Evolutionary conservation across 169 alveolate species (phyloP).

Genomic region (Cystoisospora suis): DNA sequence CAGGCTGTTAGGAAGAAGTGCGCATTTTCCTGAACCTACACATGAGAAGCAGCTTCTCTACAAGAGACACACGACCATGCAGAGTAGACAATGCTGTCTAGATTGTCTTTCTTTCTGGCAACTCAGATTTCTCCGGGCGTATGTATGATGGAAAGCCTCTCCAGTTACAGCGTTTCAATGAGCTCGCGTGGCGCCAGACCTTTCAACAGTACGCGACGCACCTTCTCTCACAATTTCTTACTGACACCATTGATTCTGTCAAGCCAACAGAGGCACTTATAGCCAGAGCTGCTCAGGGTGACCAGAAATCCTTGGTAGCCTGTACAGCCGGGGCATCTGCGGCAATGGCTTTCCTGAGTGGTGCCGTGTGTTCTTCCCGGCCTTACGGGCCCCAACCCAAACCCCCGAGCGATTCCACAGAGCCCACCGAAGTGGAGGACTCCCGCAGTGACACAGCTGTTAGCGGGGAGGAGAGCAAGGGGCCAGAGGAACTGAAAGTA

Average conservation of each 20-base stretch:
- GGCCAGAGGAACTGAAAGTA: background rate
- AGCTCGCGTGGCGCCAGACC: conserved; percentile 52
- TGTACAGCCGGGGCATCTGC: conserved; percentile 26
- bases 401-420: background rate
- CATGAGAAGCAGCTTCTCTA: too few species aligned
- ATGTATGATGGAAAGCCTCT: conserved; percentile 64
- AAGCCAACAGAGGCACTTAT: background rate
- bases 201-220: conserved; percentile 33
- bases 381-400: background rate
- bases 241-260: background rate
- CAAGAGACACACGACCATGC: too few species aligned
- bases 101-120: too few species aligned
- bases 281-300: background rate
- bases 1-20: too few species aligned
- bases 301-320: background rate
- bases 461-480: background rate
- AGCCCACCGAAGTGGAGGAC: background rate
- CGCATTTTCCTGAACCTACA: too few species aligned
- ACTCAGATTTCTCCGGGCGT: conserved; percentile 58
- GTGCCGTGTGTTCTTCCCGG: background rate
- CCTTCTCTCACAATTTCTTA: background rate
- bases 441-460: background rate
- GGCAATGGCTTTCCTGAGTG: background rate
- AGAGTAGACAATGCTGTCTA: too few species aligned
- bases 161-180: conserved; percentile 54